Conservation (phyloP, 1,139 yeast genomes). For the Protomyces pachydermus region DNA sequence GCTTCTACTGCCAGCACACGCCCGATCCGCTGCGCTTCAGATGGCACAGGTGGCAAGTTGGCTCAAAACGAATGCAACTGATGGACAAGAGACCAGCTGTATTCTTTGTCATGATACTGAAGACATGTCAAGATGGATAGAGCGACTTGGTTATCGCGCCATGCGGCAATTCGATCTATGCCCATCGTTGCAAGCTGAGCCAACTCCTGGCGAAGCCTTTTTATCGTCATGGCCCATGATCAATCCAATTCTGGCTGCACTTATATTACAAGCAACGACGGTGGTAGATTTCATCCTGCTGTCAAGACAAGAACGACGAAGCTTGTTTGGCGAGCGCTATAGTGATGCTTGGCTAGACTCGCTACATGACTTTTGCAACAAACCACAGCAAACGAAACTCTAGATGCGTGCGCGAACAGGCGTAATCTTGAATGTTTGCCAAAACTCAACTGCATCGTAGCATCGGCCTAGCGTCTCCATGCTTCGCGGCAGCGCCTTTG, state of each 20-base stretch:
- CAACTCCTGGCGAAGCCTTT: background rate
- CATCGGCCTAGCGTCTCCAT: conserved; percentile 21
- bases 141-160: background rate
- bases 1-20: background rate
- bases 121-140: background rate
- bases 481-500: conserved; percentile 13
- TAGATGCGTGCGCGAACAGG: conserved; percentile 22
- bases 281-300: background rate
- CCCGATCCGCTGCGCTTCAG: background rate
- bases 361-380: background rate
- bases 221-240: background rate
- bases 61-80: background rate
- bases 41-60: background rate
- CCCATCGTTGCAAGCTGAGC: background rate
- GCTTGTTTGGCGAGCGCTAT: background rate
- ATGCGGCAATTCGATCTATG: background rate
- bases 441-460: conserved; percentile 20
- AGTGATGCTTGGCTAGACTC: background rate
- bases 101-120: background rate
- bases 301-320: background rate
- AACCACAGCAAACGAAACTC: background rate
- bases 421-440: conserved; percentile 9
- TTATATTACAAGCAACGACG: background rate
- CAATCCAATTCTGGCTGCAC: background rate
- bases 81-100: background rate